Evolutionary conservation across 345 rosid genomes (phyloP).

Genomic region (Euphorbia lathyris): DNA sequence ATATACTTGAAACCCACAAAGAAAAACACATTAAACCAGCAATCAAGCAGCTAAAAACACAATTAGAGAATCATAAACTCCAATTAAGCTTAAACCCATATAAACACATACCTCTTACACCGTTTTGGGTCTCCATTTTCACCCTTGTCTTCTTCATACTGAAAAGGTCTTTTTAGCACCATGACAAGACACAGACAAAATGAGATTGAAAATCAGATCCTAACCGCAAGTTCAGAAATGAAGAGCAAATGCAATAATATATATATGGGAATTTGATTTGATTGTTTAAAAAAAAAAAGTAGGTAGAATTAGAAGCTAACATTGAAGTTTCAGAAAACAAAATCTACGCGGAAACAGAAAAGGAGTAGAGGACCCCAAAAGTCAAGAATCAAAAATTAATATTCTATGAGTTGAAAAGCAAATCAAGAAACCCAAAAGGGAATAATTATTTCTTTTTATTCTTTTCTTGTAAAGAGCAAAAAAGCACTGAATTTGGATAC

Average conservation of each 20-base stretch:
- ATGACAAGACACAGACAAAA: constrained; percentile 14
- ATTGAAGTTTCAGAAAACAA: constrained; percentile 13
- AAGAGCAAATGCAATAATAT: neutral
- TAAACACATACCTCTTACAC: constrained; percentile 27
- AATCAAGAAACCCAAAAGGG: neutral
- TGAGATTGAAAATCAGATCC: neutral
- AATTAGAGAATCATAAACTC: neutral
- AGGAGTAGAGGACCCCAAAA: constrained; percentile 8
- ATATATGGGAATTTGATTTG: no score
- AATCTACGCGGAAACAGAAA: constrained; percentile 11
- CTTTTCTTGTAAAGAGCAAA: neutral
- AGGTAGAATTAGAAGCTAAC: constrained; percentile 9
- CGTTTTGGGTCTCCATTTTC: constrained; percentile 24
- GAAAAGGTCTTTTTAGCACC: constrained; percentile 34
- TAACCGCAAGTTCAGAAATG: neutral
- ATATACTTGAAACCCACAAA: constrained; percentile 18
- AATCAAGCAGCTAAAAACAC: constrained; percentile 1
- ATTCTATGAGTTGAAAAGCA: neutral
- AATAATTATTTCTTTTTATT: neutral
- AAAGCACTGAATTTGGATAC: neutral
- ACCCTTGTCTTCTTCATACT: constrained; percentile 28
- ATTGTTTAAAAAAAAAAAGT: no score
- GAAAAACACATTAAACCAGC: neutral
- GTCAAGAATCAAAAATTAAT: neutral
- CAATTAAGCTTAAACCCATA: no score